Evolutionary conservation across 2,329 filamentous ascomycete species (phyloP), one percentile per base, ranked within the genome.

Genomic region (Paraconiothyrium sp.): DNA sequence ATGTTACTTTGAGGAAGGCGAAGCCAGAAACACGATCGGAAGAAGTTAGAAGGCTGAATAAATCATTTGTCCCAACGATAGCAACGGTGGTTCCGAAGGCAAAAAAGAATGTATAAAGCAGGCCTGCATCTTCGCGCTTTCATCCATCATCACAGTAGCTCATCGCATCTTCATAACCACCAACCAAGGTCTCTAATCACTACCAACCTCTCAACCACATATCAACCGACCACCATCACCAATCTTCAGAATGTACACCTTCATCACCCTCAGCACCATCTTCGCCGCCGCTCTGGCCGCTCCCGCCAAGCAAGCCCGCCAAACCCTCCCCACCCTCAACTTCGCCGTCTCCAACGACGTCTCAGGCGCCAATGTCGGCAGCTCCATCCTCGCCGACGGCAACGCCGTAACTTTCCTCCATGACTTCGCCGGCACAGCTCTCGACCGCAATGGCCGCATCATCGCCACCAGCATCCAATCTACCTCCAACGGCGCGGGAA

Each of bases 231-330:
- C 49, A 54, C 55, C 61, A 24, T 41, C 32, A 43, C 34, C 39
- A n/a, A 30, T n/a, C 39, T 41, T 32, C 51, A 65, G 65, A 61
- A 71, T 71, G 67, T 67, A 67, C 63, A 54, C 61, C 58, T 62
- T 63, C 54, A 60, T 61, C 57, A 47, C 57, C 44, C 14, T 66
- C 47, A 32, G 58, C 48, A 56, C 67, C 61, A 50, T 72, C 46
- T 32, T 64, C 61, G 44, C 65, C 56, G 35, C 56, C 22, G 43
- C 62, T 22, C 44, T 67, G 43, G 57, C 63, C 35, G 59, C 62
- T 14, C 55, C 64, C 39, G 41, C 62, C 32, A 57, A 57, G 35
- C 54, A 58, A n/a, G 51, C 55, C 34, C 54, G 34, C 4, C 39
- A 57, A 2, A 24, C 60, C 14, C 27, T 39, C 44, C 37, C 58